phyloP scores from a whole-genome alignment of 2,329 filamentous ascomycete species.

The Xenoacremonium recifei region DNA sequence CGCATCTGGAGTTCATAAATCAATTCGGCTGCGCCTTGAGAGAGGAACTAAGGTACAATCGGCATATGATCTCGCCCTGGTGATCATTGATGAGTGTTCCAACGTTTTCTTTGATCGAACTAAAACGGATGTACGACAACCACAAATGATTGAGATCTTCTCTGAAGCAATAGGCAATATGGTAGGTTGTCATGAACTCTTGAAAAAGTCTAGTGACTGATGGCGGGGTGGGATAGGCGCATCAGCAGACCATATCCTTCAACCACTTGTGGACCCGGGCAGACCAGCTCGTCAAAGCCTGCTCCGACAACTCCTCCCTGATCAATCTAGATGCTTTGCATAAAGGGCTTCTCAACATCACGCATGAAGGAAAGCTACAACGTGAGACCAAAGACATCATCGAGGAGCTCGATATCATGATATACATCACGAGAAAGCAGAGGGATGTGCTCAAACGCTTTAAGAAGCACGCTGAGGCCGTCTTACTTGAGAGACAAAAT shows the following conservation, averaged over 20 bases:
- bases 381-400: conserved; percentile 5
- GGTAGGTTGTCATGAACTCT: conserved; percentile 1
- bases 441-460: conserved; percentile 2
- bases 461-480: conserved; percentile 3
- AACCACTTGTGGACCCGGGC: conserved; percentile 4
- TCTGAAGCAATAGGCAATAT: conserved; percentile 6
- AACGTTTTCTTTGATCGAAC: conserved; percentile 40
- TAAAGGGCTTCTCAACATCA: conserved; percentile 3
- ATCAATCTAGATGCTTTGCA: conserved; percentile 1
- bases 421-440: conserved; percentile 1
- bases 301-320: neutral
- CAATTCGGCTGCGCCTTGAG: conserved; percentile 33
- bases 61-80: conserved; percentile 26
- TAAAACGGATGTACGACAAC: conserved; percentile 12
- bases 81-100: conserved; percentile 42
- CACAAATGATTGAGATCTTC: conserved; percentile 5
- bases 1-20: conserved; percentile 38
- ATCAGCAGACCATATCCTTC: conserved; percentile 4
- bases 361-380: conserved; percentile 3
- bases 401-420: conserved; percentile 6
- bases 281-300: conserved; percentile 1
- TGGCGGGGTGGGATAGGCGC: neutral
- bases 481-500: neutral
- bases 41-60: conserved; percentile 30
- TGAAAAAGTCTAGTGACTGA: too few species aligned